A percentile compares a stretch with the other conserved stretches of the same genome.
Conservation (phyloP, 2,329 filamentous ascomycete species). For the Stemphylium vesicarium region DNA sequence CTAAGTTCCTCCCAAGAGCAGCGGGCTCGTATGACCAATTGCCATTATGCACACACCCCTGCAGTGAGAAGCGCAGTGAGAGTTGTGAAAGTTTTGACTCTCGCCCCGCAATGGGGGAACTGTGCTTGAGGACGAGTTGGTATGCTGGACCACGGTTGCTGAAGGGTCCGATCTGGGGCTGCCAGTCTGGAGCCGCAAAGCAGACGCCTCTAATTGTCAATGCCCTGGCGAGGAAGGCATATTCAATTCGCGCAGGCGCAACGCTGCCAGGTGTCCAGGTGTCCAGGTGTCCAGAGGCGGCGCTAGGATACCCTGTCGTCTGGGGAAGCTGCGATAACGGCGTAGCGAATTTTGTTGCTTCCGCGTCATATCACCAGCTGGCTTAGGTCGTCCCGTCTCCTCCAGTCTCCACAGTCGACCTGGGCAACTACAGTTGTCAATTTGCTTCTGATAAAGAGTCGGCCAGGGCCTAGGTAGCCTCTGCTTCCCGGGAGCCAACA, state of each 20-base stretch:
- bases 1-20: neutral
- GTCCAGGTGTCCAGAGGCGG: neutral
- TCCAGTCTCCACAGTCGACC: conserved; percentile 15
- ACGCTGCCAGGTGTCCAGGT: neutral
- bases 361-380: conserved; percentile 25
- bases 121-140: neutral
- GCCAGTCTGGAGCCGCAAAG: too few species aligned
- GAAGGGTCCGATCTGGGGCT: too few species aligned
- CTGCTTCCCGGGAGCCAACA: conserved; percentile 33
- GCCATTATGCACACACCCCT: neutral
- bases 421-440: conserved; percentile 17
- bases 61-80: neutral
- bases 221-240: too few species aligned
- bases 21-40: neutral
- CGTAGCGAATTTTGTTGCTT: conserved; percentile 40
- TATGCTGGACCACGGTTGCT: too few species aligned
- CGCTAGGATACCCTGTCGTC: conserved; percentile 7
- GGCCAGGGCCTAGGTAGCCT: conserved; percentile 10
- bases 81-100: neutral
- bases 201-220: too few species aligned
- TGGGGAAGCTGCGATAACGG: conserved; percentile 20
- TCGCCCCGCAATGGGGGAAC: neutral
- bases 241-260: too few species aligned
- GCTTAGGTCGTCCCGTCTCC: conserved; percentile 7
- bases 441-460: conserved; percentile 24